These are phyloP conservation scores for Halenospora varia DNA, from an alignment of 495 filamentous ascomycete genomes.

Conservation along the genomic window DNA sequence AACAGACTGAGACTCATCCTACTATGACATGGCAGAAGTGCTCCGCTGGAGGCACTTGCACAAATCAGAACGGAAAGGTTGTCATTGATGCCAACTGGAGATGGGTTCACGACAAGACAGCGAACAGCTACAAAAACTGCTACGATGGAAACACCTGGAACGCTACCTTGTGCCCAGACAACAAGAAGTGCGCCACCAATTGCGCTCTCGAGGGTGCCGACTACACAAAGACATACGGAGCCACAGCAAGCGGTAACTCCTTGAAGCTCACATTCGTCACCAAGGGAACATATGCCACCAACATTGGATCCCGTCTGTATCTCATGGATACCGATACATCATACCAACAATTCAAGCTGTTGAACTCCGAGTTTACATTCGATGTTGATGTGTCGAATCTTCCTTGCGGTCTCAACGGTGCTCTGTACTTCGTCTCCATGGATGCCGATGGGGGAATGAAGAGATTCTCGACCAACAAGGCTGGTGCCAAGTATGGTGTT, in stretches of 20 bases:
- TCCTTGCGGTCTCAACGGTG: constrained; percentile 70
- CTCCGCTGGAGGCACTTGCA: constrained; percentile 32
- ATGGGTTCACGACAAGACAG: constrained; percentile 47
- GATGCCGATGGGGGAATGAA: constrained; percentile 57
- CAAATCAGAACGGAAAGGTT: constrained; percentile 45
- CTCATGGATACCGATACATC: constrained; percentile 45
- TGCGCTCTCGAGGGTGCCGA: constrained; percentile 60
- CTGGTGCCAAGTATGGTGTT: constrained; percentile 66
- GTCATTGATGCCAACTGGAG: constrained; percentile 66
- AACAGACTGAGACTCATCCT: constrained; percentile 42
- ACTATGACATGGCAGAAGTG: constrained; percentile 44
- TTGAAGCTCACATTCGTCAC: constrained; percentile 56
- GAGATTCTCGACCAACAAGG: constrained; percentile 53
- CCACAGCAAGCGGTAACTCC: constrained; percentile 46
- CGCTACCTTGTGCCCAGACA: constrained; percentile 48
- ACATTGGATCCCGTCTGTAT: constrained; percentile 59
- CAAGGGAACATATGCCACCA: constrained; percentile 30
- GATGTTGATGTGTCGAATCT: constrained; percentile 64
- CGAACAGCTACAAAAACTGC: constrained; percentile 54
- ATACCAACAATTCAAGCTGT: constrained; percentile 57
- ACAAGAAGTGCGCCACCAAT: constrained; percentile 48
- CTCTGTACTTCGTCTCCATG: constrained; percentile 68
- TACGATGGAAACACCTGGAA: constrained; percentile 61
- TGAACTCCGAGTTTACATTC: constrained; percentile 65
- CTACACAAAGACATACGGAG: constrained; percentile 54